Evolutionary conservation across 2,329 filamentous ascomycete genomes (phyloP), one percentile per base, ranked within the genome.

Genomic region (Aspergillus texensis): DNA sequence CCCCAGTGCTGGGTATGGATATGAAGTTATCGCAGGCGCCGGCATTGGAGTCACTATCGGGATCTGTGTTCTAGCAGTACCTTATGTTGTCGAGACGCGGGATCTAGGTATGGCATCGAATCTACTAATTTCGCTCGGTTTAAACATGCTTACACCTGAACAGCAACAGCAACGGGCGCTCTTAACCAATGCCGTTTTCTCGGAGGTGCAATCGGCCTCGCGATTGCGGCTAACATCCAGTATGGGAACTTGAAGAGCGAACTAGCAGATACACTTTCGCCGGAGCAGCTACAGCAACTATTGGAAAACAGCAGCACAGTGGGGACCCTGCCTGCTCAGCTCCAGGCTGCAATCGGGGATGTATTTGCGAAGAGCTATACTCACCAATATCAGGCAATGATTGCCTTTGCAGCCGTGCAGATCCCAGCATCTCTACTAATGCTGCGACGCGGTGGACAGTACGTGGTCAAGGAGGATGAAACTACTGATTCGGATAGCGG

Each of bases 161-260:
- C 24, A 61, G 59, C 59, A 30, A 57, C 41, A 6, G 59, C 59
- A 16, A 56, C 59, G 1, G 59, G 59, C 12, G 32, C 59, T 3
- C n/a, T 61, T n/a, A 61, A 56, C 5, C 59, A 61, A 50, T 55
- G 53, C 19, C 59, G 59, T 11, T 61, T 61, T 19, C 53, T 61
- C 1, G 59, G 59, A 11, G 59, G 59, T 12, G 59, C 59, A 36
- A 48, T 61, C 9, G 59, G 59, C 10, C 53, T 61, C 16, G 54
- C 59, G 1, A 57, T 61, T 36, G 59, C 59, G 1, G 50, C 52
- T 1, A 61, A 61, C 16, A 57, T 61, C 19, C 59, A 56, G n/a
- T 46, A 46, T 28, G 52, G 32, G 3, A 34, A 54, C 4, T 21
- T 61, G 11, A 55, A 61, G 24, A 30, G 21, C 10, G 21, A 30